phyloP scores from a whole-genome alignment of 345 rosid species.

The Bruguiera parviflora region DNA sequence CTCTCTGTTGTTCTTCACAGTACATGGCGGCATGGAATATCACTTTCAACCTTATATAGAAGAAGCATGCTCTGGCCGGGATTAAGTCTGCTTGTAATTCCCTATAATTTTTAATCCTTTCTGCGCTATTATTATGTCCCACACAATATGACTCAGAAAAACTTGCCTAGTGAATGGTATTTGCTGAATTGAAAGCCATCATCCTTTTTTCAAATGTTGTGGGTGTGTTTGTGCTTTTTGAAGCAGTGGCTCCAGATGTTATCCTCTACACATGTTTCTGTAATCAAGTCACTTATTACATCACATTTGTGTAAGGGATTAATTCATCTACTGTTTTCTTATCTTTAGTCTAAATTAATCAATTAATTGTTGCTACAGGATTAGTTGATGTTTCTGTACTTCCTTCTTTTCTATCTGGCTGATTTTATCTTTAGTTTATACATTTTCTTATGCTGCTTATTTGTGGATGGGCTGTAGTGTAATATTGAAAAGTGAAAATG shows the following conservation, averaged over 20 bases:
- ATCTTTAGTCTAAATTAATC: not conserved
- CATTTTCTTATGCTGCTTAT: too few relatives aligned
- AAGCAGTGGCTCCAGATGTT: too few relatives aligned
- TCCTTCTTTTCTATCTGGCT: too few relatives aligned
- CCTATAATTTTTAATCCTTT: not conserved
- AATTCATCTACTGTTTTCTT: not conserved
- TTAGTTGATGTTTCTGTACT: too few relatives aligned
- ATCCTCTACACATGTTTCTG: too few relatives aligned
- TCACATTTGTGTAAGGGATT: not conserved
- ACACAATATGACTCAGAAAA: not conserved
- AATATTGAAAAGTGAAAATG: too few relatives aligned
- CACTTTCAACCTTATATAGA: constrained; percentile 83
- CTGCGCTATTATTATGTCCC: not conserved
- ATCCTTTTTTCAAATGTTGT: too few relatives aligned
- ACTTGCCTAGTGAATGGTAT: not conserved
- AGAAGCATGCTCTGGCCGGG: constrained; percentile 98
- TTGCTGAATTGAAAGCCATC: too few relatives aligned
- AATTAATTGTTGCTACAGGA: not conserved
- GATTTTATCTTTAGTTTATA: too few relatives aligned
- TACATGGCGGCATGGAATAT: constrained; percentile 98
- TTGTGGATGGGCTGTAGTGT: too few relatives aligned
- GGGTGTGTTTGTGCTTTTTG: too few relatives aligned
- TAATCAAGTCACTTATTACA: too few relatives aligned
- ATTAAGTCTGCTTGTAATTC: constrained; percentile 79
- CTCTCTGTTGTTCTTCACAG: constrained; percentile 32